phyloP scores from a whole-genome alignment of 2,329 filamentous ascomycete genomes.

The Aspergillus alliaceus region DNA sequence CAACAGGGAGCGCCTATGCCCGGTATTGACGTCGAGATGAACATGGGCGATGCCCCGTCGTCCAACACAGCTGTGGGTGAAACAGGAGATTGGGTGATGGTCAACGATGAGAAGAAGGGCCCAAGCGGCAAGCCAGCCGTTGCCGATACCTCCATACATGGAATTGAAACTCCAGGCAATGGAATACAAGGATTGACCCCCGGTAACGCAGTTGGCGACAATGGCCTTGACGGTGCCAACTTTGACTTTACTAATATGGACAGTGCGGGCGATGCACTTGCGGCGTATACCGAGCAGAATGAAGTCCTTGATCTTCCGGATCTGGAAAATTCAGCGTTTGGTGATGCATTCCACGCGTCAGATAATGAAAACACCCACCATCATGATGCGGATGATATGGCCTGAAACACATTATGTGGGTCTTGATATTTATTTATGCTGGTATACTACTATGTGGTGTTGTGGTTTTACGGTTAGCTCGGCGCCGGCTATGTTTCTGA shows the following conservation, averaged over 20 bases:
- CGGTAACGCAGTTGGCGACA: slow-evolving; percentile 26
- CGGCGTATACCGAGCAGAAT: slow-evolving; percentile 63
- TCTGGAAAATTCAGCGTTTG: slow-evolving; percentile 79
- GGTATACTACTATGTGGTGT: neutral
- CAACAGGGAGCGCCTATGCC: slow-evolving; percentile 10
- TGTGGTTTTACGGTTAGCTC: neutral
- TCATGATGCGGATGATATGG: slow-evolving; percentile 42
- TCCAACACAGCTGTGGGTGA: slow-evolving; percentile 45
- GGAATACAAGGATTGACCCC: slow-evolving; percentile 25
- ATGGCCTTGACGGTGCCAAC: slow-evolving; percentile 37
- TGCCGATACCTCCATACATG: slow-evolving; percentile 8
- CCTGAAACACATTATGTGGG: slow-evolving; percentile 17
- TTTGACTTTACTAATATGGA: slow-evolving; percentile 56
- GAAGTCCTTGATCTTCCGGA: slow-evolving; percentile 57
- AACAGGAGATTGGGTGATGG: slow-evolving; percentile 72
- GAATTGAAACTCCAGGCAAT: slow-evolving; percentile 20
- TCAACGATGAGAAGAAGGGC: slow-evolving; percentile 60
- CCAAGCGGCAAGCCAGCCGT: slow-evolving; percentile 24
- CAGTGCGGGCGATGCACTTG: slow-evolving; percentile 69
- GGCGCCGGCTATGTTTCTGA: neutral
- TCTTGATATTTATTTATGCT: neutral
- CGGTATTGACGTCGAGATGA: slow-evolving; percentile 45
- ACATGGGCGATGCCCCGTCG: slow-evolving; percentile 52
- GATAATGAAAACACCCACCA: slow-evolving; percentile 46
- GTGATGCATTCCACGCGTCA: slow-evolving; percentile 72